phyloP scores from a whole-genome alignment of 2,329 filamentous ascomycete species.

The Plectosphaerella sp. region DNA sequence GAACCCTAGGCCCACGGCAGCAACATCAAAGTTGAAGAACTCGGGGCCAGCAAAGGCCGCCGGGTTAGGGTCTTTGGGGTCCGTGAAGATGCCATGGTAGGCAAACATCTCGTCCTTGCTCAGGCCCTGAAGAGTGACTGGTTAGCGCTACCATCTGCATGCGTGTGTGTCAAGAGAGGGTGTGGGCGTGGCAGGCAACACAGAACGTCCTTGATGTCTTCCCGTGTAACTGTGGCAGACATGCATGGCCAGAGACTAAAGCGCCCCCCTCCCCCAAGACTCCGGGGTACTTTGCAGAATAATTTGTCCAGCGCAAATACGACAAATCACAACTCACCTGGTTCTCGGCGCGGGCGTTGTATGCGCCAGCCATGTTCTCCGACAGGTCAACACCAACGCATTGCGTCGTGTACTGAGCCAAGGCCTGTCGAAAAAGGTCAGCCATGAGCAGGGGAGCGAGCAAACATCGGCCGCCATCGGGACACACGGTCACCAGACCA shows the following conservation, averaged over 20 bases:
- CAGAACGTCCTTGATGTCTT: too few species aligned
- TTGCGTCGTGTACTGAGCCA: slow-evolving; percentile 58
- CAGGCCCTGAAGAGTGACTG: slow-evolving; percentile 35
- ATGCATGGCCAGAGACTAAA: too few species aligned
- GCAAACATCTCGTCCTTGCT: slow-evolving; percentile 48
- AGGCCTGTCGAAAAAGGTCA: slow-evolving; percentile 34
- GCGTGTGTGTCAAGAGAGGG: too few species aligned
- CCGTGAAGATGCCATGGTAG: slow-evolving; percentile 53
- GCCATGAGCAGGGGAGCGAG: slow-evolving; percentile 1
- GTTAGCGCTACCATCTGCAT: neutral
- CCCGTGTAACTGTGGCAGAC: too few species aligned
- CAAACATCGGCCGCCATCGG: neutral
- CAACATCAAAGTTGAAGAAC: slow-evolving; percentile 67
- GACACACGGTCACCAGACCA: neutral
- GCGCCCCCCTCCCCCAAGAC: too few species aligned
- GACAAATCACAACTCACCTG: slow-evolving; percentile 32
- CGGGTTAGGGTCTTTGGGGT: slow-evolving; percentile 39
- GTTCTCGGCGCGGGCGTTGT: slow-evolving; percentile 56
- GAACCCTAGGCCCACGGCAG: slow-evolving; percentile 57
- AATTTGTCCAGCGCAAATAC: too few species aligned
- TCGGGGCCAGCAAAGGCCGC: slow-evolving; percentile 52
- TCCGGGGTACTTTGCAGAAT: too few species aligned
- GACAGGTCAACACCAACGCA: slow-evolving; percentile 68
- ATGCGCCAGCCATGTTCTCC: slow-evolving; percentile 63
- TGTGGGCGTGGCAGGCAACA: too few species aligned